Percentiles rank a stretch among this genome's conserved stretches.
These are phyloP conservation scores for Filosporella fistucella DNA, from an alignment of 495 filamentous ascomycete genomes.

Conservation along the genomic window DNA sequence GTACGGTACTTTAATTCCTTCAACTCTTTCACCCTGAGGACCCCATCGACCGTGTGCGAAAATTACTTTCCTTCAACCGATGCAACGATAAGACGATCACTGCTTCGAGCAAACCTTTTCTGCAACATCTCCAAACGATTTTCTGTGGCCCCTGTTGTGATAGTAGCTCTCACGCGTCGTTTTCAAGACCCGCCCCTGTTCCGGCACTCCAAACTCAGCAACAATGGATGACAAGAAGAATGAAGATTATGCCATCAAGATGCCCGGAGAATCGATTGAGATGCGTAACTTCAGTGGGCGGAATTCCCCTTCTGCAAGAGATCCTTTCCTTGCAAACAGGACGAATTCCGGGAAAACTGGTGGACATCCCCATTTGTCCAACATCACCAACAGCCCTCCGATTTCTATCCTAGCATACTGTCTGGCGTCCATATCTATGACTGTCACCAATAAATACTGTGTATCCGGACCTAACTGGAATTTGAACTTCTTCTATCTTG, in stretches of 20 bases:
- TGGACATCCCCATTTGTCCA: slow-evolving; percentile 23
- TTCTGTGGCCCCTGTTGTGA: neutral
- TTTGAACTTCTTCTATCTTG: slow-evolving; percentile 92
- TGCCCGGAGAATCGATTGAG: slow-evolving; percentile 56
- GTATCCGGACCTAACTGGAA: slow-evolving; percentile 89
- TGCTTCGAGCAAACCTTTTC: neutral
- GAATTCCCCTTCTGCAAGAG: slow-evolving; percentile 38
- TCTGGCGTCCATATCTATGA: slow-evolving; percentile 94
- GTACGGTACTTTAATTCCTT: slow-evolving; percentile 1
- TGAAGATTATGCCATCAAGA: slow-evolving; percentile 64
- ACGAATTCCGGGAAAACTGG: neutral
- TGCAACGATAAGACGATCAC: slow-evolving; percentile 9
- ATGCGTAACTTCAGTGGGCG: slow-evolving; percentile 50
- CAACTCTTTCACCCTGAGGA: neutral
- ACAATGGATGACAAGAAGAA: slow-evolving; percentile 27
- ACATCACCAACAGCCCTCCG: slow-evolving; percentile 65
- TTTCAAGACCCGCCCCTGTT: neutral
- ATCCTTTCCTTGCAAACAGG: slow-evolving; percentile 18
- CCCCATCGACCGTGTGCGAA: neutral
- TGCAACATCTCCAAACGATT: neutral
- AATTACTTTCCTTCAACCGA: slow-evolving; percentile 3
- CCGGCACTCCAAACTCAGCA: neutral
- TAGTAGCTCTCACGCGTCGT: slow-evolving; percentile 19
- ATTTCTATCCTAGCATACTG: slow-evolving; percentile 89
- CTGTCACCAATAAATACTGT: slow-evolving; percentile 98